Conservation (phyloP, 2,329 filamentous ascomycete species). For the Nothopassalora personata region DNA sequence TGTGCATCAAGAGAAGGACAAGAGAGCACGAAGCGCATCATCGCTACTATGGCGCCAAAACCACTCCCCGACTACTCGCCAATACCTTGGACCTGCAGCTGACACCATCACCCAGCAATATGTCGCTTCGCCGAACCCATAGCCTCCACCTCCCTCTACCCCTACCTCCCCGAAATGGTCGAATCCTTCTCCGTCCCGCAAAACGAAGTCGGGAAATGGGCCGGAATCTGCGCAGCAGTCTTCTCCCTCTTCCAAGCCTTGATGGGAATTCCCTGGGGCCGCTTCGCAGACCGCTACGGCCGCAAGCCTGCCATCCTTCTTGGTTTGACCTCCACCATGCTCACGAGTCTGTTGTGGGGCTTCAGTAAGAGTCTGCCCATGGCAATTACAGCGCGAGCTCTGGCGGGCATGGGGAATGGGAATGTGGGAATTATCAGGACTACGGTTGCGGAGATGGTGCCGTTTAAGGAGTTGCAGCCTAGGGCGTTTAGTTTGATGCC, state of each 20-base stretch:
- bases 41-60: background rate
- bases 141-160: constrained; percentile 85
- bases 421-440: constrained; percentile 74
- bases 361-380: constrained; percentile 72
- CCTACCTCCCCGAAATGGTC: constrained; percentile 89
- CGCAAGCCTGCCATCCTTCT: constrained; percentile 75
- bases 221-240: constrained; percentile 82
- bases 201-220: constrained; percentile 72
- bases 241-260: constrained; percentile 73
- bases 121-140: constrained; percentile 90
- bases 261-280: constrained; percentile 84
- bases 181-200: constrained; percentile 67
- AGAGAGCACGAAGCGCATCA: background rate
- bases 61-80: background rate
- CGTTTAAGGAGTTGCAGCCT: constrained; percentile 78
- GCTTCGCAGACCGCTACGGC: constrained; percentile 70
- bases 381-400: constrained; percentile 69
- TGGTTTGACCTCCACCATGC: constrained; percentile 73
- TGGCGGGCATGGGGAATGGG: constrained; percentile 81
- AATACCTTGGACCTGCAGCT: constrained; percentile 1
- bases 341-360: constrained; percentile 75
- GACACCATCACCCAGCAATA: constrained; percentile 57
- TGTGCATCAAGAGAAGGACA: background rate
- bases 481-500: constrained; percentile 92
- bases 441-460: constrained; percentile 89